A percentile compares a stretch with the other conserved stretches of the same genome.
Evolutionary conservation across 2,329 filamentous ascomycete genomes (phyloP).

Genomic region (Leptodontidium sp.): DNA sequence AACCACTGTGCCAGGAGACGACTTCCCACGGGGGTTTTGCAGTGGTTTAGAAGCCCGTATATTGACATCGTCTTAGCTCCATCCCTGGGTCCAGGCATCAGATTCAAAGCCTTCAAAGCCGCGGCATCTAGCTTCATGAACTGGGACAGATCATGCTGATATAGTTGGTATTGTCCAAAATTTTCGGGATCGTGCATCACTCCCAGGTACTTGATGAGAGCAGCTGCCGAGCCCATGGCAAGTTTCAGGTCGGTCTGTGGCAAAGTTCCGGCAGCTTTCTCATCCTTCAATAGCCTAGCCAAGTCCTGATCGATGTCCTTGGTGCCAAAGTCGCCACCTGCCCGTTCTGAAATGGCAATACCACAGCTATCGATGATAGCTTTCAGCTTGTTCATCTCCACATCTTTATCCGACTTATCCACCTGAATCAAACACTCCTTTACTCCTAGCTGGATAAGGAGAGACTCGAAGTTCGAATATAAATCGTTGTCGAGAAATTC

Average conservation of each 20-base stretch:
- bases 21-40: slow-evolving; percentile 94
- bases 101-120: slow-evolving; percentile 89
- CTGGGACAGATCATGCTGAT: slow-evolving; percentile 95
- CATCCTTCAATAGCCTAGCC: slow-evolving; percentile 85
- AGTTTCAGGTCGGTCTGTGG: slow-evolving; percentile 93
- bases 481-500: slow-evolving; percentile 99
- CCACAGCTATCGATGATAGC: slow-evolving; percentile 93
- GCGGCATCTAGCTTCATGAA: slow-evolving; percentile 99
- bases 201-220: slow-evolving; percentile 92
- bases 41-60: slow-evolving; percentile 93
- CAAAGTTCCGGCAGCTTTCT: slow-evolving; percentile 76
- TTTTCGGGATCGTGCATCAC: slow-evolving; percentile 92
- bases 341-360: slow-evolving; percentile 85
- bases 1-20: slow-evolving; percentile 93
- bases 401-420: slow-evolving; percentile 83
- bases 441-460: slow-evolving; percentile 94
- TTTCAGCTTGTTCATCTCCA: slow-evolving; percentile 85
- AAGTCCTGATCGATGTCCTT: slow-evolving; percentile 97
- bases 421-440: slow-evolving; percentile 90
- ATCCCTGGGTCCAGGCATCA: slow-evolving; percentile 95
- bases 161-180: slow-evolving; percentile 96
- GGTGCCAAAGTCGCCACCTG: slow-evolving; percentile 78
- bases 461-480: slow-evolving; percentile 96
- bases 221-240: slow-evolving; percentile 93
- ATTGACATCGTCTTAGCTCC: slow-evolving; percentile 98